These are phyloP conservation scores for Tricholoma flavovirens DNA, from an alignment of 768 basidiomycete species.

Conservation along the genomic window DNA sequence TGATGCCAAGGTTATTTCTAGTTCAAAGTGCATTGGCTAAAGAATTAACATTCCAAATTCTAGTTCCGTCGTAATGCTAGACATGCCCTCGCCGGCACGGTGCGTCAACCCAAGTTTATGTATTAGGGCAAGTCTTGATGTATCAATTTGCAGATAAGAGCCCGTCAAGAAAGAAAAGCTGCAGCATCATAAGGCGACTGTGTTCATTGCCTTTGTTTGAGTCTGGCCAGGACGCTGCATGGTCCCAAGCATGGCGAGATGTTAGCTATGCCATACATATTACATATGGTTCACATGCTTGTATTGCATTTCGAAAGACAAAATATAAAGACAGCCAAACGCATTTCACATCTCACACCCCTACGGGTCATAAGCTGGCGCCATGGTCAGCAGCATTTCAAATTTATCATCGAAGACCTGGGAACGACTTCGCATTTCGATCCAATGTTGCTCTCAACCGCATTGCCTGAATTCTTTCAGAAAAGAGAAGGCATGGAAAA, in stretches of 20 bases:
- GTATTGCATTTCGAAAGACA: conserved; percentile 12
- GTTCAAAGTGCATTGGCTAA: not conserved
- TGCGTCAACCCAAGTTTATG: conserved; percentile 29
- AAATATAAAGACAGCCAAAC: conserved; percentile 11
- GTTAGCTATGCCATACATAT: conserved; percentile 13
- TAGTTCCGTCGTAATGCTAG: conserved; percentile 85
- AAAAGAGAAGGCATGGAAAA: not conserved
- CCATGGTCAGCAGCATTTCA: no score
- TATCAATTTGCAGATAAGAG: conserved; percentile 49
- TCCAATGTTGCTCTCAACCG: conserved; percentile 64
- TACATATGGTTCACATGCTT: conserved; percentile 12
- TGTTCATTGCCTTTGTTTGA: conserved; percentile 5
- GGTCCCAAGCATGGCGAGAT: conserved; percentile 6
- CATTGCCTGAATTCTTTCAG: conserved; percentile 43
- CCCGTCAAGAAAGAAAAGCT: conserved; percentile 55
- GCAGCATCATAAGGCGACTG: conserved; percentile 28
- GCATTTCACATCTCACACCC: not conserved
- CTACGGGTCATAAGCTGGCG: no score
- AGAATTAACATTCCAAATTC: conserved; percentile 3
- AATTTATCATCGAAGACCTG: conserved; percentile 22
- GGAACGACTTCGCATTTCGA: conserved; percentile 39
- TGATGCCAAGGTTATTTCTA: conserved; percentile 61
- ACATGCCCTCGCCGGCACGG: conserved; percentile 69
- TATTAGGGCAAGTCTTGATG: conserved; percentile 6
- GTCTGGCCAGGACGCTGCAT: conserved; percentile 7